phyloP scores from a whole-genome alignment of 2,329 filamentous ascomycete genomes.

The Fusarium sp. region DNA sequence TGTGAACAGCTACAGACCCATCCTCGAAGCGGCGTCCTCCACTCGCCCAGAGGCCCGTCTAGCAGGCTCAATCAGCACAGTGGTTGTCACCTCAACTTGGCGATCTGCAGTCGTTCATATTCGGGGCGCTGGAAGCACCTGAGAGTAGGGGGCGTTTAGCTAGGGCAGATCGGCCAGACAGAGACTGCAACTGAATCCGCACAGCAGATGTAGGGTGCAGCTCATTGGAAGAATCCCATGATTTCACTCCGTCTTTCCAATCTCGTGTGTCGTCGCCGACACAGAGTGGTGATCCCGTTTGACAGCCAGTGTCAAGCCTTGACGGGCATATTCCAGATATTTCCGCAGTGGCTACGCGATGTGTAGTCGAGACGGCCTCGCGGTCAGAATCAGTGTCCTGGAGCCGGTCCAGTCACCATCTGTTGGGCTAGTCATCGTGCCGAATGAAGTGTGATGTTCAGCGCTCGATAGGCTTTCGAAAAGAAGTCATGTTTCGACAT shows the following conservation, averaged over 20 bases:
- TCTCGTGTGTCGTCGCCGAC: slow-evolving; percentile 25
- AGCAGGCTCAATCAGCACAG: slow-evolving; percentile 38
- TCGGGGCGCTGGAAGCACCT: slow-evolving; percentile 4
- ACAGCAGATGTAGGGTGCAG: slow-evolving; percentile 50
- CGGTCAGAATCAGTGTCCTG: slow-evolving; percentile 35
- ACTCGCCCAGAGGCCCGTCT: slow-evolving; percentile 37
- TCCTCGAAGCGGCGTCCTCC: slow-evolving; percentile 42
- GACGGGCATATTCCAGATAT: slow-evolving; percentile 56
- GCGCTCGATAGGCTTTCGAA: slow-evolving; percentile 46
- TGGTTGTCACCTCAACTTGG: slow-evolving; percentile 36
- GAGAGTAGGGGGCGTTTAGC: slow-evolving; percentile 13
- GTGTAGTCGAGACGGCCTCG: slow-evolving; percentile 49
- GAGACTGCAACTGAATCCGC: slow-evolving; percentile 47
- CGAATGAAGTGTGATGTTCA: slow-evolving; percentile 47
- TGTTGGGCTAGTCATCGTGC: slow-evolving; percentile 41
- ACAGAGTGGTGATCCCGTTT: slow-evolving; percentile 51
- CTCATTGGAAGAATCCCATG: slow-evolving; percentile 47
- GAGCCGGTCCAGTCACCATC: slow-evolving; percentile 47
- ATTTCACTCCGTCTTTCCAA: slow-evolving; percentile 48
- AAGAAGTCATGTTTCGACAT: slow-evolving; percentile 49
- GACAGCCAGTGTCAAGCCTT: slow-evolving; percentile 60
- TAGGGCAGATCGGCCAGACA: slow-evolving; percentile 41
- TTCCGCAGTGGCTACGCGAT: slow-evolving; percentile 52
- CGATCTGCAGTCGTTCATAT: slow-evolving; percentile 27
- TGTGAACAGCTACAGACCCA: slow-evolving; percentile 30